These are phyloP conservation scores for Ophidiomyces ophidiicola DNA, from an alignment of 2,329 filamentous ascomycete species.

Conservation along the genomic window DNA sequence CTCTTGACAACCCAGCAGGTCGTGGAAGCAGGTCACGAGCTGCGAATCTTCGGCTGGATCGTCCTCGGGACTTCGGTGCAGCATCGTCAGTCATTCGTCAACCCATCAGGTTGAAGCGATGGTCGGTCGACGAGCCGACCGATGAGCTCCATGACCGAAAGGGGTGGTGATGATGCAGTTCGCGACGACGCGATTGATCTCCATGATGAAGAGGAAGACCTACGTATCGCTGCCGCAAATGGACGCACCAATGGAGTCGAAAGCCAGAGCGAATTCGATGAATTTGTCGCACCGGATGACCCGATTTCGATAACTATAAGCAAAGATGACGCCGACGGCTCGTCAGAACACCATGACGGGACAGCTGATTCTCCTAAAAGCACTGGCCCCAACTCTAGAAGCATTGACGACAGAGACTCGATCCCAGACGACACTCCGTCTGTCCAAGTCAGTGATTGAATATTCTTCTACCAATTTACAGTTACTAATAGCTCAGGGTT, in stretches of 20 bases:
- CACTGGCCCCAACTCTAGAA: slow-evolving; percentile 19
- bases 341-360: slow-evolving; percentile 8
- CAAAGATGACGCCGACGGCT: slow-evolving; percentile 15
- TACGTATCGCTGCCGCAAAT: slow-evolving; percentile 3
- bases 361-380: slow-evolving; percentile 19
- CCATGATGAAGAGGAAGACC: slow-evolving; percentile 29
- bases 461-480: slow-evolving; percentile 40
- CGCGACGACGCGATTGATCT: slow-evolving; percentile 40
- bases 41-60: too few species aligned
- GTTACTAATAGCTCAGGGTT: slow-evolving; percentile 35
- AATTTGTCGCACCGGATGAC: slow-evolving; percentile 17
- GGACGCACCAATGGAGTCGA: slow-evolving; percentile 8
- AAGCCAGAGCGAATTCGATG: slow-evolving; percentile 5
- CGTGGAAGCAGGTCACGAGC: too few species aligned
- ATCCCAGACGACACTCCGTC: slow-evolving; percentile 77
- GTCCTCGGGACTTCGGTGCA: too few species aligned
- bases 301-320: slow-evolving; percentile 21
- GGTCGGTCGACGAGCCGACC: slow-evolving; percentile 40
- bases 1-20: too few species aligned
- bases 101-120: slow-evolving; percentile 42
- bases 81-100: too few species aligned
- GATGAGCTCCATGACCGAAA: slow-evolving; percentile 59
- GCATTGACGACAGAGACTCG: slow-evolving; percentile 57
- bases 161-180: slow-evolving; percentile 49
- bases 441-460: slow-evolving; percentile 50